Evolutionary conservation across 2,329 filamentous ascomycete genomes (phyloP).

Genomic region (Colletotrichum tofieldiae): DNA sequence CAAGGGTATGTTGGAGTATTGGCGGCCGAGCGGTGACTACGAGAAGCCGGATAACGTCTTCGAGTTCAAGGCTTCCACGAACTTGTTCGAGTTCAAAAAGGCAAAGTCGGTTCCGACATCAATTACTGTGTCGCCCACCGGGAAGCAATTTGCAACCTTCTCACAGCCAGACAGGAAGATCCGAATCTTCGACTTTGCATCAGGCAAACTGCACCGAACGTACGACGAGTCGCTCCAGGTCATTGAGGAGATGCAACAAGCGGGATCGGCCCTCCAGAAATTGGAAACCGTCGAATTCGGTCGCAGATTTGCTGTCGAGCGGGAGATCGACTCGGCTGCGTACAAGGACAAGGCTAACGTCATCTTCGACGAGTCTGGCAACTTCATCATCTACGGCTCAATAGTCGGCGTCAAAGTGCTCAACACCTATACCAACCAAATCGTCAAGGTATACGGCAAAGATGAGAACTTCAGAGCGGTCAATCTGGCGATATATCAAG

Average conservation of each 20-base stretch:
- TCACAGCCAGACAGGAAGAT: constrained; percentile 96
- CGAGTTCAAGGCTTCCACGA: constrained; percentile 92
- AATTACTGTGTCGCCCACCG: constrained; percentile 88
- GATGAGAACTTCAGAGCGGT: constrained; percentile 91
- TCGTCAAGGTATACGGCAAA: constrained; percentile 90
- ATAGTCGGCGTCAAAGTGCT: constrained; percentile 94
- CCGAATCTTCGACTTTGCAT: constrained; percentile 91
- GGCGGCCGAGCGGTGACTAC: constrained; percentile 84
- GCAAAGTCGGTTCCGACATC: constrained; percentile 87
- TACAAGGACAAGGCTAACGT: constrained; percentile 84
- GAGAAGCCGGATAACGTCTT: constrained; percentile 96
- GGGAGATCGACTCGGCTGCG: constrained; percentile 82
- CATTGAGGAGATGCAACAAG: constrained; percentile 94
- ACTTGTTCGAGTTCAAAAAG: constrained; percentile 97
- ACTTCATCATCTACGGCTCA: constrained; percentile 96
- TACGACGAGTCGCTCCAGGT: constrained; percentile 96
- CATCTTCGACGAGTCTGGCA: constrained; percentile 94
- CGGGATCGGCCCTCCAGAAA: constrained; percentile 85
- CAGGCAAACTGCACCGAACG: constrained; percentile 89
- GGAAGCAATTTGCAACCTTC: constrained; percentile 87
- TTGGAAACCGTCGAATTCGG: constrained; percentile 95
- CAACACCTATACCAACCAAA: constrained; percentile 94
- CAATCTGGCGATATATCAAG: constrained; percentile 91
- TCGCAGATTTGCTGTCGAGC: constrained; percentile 86
- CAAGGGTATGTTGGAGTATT: constrained; percentile 96